Conservation (phyloP, 2,329 filamentous ascomycete genomes). For the Curvularia eragrostidis region DNA sequence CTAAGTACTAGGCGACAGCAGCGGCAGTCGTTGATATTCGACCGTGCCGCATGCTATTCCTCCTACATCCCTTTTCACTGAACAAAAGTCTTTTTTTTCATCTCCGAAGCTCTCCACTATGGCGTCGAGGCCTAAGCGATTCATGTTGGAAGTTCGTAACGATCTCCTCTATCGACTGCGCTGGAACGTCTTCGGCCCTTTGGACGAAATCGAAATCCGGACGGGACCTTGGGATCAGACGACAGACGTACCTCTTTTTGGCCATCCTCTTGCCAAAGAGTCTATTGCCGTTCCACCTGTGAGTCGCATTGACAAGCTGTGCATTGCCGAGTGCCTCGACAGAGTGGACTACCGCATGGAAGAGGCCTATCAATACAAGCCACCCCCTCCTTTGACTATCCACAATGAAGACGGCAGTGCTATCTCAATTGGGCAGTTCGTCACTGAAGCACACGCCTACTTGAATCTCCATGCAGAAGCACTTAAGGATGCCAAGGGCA, state of each 20-base stretch:
- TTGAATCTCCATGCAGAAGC: not conserved
- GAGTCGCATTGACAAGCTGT: not conserved
- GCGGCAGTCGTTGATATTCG: not conserved
- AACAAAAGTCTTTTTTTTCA: not conserved
- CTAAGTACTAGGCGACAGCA: not conserved
- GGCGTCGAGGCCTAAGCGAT: not conserved
- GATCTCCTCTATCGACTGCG: slow-evolving; percentile 20
- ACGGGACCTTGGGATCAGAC: not conserved
- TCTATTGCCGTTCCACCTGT: not conserved
- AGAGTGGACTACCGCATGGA: not conserved
- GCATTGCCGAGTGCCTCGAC: not conserved
- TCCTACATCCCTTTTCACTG: not conserved
- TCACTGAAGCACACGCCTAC: slow-evolving; percentile 11
- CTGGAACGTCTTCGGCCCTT: slow-evolving; percentile 15
- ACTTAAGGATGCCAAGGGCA: not conserved
- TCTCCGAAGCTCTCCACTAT: not conserved
- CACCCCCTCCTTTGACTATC: slow-evolving; percentile 12
- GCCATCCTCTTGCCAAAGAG: slow-evolving; percentile 4
- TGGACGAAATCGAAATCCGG: slow-evolving; percentile 11
- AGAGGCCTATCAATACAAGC: slow-evolving; percentile 8
- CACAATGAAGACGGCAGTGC: slow-evolving; percentile 10
- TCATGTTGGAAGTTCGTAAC: not conserved
- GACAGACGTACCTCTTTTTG: slow-evolving; percentile 6
- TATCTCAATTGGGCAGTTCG: slow-evolving; percentile 16
- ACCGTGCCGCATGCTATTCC: not conserved